These are phyloP conservation scores for Microcyclospora pomicola DNA, from an alignment of 2,329 filamentous ascomycete genomes.

Conservation along the genomic window DNA sequence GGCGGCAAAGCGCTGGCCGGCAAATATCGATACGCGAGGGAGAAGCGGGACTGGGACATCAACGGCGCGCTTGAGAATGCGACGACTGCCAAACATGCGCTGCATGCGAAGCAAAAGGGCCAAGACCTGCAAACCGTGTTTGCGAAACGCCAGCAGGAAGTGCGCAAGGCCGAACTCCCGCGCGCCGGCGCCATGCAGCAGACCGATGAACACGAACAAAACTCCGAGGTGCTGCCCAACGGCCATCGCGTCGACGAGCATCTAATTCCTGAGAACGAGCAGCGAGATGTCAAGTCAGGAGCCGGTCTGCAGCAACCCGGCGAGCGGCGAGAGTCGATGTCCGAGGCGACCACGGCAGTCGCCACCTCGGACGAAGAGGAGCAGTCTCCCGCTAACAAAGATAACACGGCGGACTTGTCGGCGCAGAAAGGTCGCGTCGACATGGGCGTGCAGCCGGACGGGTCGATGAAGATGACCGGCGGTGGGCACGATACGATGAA, in stretches of 20 bases:
- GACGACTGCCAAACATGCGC: constrained; percentile 16
- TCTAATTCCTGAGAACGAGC: background rate
- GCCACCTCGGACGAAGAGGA: no score
- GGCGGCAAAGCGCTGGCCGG: constrained; percentile 7
- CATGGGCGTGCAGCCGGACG: no score
- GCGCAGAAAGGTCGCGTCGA: no score
- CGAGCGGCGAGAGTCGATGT: no score
- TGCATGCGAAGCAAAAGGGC: constrained; percentile 14
- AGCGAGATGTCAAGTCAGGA: no score
- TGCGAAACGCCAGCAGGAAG: constrained; percentile 13
- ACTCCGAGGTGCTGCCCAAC: constrained; percentile 3
- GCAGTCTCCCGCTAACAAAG: no score
- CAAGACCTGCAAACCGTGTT: constrained; percentile 19
- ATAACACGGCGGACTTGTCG: no score
- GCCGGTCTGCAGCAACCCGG: no score
- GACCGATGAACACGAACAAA: constrained; percentile 4
- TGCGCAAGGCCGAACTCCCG: constrained; percentile 15
- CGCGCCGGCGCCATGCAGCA: constrained; percentile 17
- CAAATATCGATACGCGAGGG: constrained; percentile 10
- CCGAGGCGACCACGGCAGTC: no score
- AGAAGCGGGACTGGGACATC: constrained; percentile 18
- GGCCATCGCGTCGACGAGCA: constrained; percentile 10
- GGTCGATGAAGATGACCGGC: no score
- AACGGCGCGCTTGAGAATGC: constrained; percentile 23
- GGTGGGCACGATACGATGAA: no score